Evolutionary conservation across 805 yeast species (phyloP), one percentile per base, ranked within the genome.

Genomic region (Saccharomycopsis fibuligera): DNA sequence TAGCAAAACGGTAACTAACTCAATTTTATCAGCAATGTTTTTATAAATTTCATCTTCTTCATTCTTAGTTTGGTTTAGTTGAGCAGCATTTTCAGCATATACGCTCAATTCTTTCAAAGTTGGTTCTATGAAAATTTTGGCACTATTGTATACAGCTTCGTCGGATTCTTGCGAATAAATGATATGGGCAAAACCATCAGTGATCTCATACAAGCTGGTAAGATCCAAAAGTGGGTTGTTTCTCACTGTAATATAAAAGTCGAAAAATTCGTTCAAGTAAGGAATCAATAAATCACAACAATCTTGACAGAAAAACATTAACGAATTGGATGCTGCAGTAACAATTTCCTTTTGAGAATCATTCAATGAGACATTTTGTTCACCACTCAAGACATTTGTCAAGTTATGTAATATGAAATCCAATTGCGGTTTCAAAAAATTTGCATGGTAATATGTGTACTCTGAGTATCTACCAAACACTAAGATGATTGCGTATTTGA

Each of bases 391-490:
- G 49, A 54, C 59, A 25, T 67, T 64, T 45, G 55, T 60, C 58
- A 88, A 84, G 0, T 96, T 96, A 51, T 72, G 73, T 49, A 83
- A 83, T 54, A 95, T 87, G 62, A 89, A 93, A 54, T 83, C 81
- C 49, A 93, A 72, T 63, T 90, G 96, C 42, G 80, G 75, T 63
- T 86, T 93, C 51, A 95, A 70, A 57, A 73, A 83, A 53, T 85
- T 83, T 16, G 41, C 14, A 65, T 93, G 95, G 56, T 79, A 75
- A 3, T 89, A 70, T 0, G 98, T 87, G 97, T 99, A 93, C 66
- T 85, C 88, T 1, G 98, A 86, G 64, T 93, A 93, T 58, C 99
- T 74, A n/a, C 99, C 98, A 36, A 93, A 68, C 1, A 93, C 96
- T 60, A 93, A 72, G 0, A 96, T 88, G 1, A 96, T 89, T 5